Evolutionary conservation across 2,329 filamentous ascomycete species (phyloP), one percentile per base, ranked within the genome.

Genomic region (Akanthomyces dipterigenus): DNA sequence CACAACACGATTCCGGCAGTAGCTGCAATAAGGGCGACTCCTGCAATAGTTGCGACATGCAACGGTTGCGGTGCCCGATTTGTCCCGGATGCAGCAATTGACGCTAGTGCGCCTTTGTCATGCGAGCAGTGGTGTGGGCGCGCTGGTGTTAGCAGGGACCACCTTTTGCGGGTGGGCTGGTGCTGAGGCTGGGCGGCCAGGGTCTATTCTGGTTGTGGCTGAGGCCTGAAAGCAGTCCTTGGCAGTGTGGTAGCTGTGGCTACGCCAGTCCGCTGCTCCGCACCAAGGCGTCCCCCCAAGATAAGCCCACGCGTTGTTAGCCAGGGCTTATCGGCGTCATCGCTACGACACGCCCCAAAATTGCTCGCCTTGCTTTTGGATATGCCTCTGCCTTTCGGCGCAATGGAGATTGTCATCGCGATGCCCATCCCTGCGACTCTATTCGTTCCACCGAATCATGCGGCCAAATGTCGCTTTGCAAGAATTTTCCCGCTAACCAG

Each of bases 151-250:
- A n/a, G n/a, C n/a, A n/a, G n/a, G n/a, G n/a, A n/a, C n/a, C n/a
- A n/a, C n/a, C n/a, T n/a, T 31, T 31, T 49, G 12, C 28, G 8
- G 6, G 22, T 16, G n/a, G 28, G 5, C 7, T 34, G 24, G 48
- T 36, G 12, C 11, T 54, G 51, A 18, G 51, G 34, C 51, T 51
- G 9, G 28, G 31, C 31, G 31, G 31, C 2, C 31, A 34, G 46
- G 24, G n/a, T 36, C 49, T 53, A 53, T 53, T 53, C 34, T 53
- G 36, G 51, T 43, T 20, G 51, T 55, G 51, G 51, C 38, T 55
- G 51, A 24, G 51, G 51, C 26, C 28, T 5, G 1, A 31, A 8
- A 31, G 28, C 1, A 11, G 12, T 7, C 12, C 48, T 34, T 8
- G 18, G 18, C 46, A 31, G 34, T 42, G 34, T 36, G 50, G 50